phyloP scores from a whole-genome alignment of 331 rosid genomes.

The Rhamnella rubrinervis region DNA sequence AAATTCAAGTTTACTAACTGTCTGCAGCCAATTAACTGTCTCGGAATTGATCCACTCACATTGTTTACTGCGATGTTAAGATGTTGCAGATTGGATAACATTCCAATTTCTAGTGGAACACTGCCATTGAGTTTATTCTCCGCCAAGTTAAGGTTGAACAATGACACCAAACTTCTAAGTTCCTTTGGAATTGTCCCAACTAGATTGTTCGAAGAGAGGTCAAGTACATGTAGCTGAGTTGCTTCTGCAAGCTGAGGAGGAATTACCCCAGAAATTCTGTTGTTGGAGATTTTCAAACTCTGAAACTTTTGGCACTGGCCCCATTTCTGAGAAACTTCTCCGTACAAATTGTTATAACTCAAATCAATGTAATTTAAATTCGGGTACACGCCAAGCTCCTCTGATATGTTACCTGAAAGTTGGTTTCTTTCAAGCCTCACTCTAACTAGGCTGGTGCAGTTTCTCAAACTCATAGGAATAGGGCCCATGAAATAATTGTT shows the following conservation, averaged over 20 bases:
- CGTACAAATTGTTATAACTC: conserved; percentile 19
- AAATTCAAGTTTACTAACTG: conserved; percentile 20
- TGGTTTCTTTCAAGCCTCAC: conserved; percentile 25
- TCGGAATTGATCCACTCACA: conserved; percentile 17
- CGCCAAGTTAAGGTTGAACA: conserved; percentile 20
- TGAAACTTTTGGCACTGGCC: conserved; percentile 17
- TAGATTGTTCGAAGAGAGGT: conserved; percentile 15
- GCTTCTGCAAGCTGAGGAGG: conserved; percentile 19
- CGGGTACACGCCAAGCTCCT: conserved; percentile 18
- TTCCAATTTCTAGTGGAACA: conserved; percentile 15
- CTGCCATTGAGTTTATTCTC: conserved; percentile 13
- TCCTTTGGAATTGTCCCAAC: conserved; percentile 19
- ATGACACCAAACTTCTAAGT: conserved; percentile 1
- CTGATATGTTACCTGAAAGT: conserved; percentile 12
- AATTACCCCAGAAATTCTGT: conserved; percentile 15
- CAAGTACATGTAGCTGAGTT: conserved; percentile 17
- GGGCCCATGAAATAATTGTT: conserved; percentile 14
- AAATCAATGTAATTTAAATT: conserved; percentile 10
- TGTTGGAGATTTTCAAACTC: conserved; percentile 16
- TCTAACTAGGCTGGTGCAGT: conserved; percentile 23
- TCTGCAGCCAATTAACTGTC: conserved; percentile 13
- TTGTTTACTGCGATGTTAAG: conserved; percentile 24
- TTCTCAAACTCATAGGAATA: conserved; percentile 27
- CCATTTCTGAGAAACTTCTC: conserved; percentile 23
- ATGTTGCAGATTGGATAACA: conserved; percentile 11